Base-by-base conservation (phyloP, 139 green algal species). In the Yamagishiella unicocca region DNA sequence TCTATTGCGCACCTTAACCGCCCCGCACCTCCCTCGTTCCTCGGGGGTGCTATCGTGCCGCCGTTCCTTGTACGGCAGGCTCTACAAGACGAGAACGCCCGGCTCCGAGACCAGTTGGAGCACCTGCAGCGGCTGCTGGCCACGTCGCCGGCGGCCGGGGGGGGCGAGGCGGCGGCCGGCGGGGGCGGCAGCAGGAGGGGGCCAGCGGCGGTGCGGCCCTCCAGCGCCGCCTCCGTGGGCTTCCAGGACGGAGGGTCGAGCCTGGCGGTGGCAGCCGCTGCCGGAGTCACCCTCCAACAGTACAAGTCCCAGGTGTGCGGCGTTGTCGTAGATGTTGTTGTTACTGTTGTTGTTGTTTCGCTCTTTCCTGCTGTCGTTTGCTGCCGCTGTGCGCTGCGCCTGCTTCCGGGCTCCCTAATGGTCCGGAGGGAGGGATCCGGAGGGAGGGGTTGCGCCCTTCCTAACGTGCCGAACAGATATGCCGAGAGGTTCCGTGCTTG, bases 241-340 rank as follows among this genome's bases (percentile, higher is more conserved):
- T n/a, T n/a, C n/a, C n/a, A 40, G 1, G 79, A 35, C 29, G 40
- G 35, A 24, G 35, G 12, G 29, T 17, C 33, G 24, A 27, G 25
- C 55, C 25, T 82, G 54, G 79, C 40, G 17, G 79, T 61, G 61
- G 79, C 79, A 7, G 62, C 42, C 22, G 61, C 61, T 2, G 58
- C 40, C 24, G 79, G 61, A 5, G 66, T 84, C 10, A 43, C 35
- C 53, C 55, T 90, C 29, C 76, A 85, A 78, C 77, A 83, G 37
- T 90, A 90, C 78, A 87, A 86, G 50, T 62, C 66, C 17, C 86
- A 90, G 77, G 77, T 73, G 6, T 67, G 58, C 58, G 14, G n/a
- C n/a, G n/a, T n/a, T n/a, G n/a, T n/a, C n/a, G n/a, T n/a, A n/a
- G n/a, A n/a, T n/a, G n/a, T n/a, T n/a, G n/a, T n/a, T n/a, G n/a